Base-by-base conservation (phyloP, 1,139 yeast species). In the Petasospora rhodanensis region DNA sequence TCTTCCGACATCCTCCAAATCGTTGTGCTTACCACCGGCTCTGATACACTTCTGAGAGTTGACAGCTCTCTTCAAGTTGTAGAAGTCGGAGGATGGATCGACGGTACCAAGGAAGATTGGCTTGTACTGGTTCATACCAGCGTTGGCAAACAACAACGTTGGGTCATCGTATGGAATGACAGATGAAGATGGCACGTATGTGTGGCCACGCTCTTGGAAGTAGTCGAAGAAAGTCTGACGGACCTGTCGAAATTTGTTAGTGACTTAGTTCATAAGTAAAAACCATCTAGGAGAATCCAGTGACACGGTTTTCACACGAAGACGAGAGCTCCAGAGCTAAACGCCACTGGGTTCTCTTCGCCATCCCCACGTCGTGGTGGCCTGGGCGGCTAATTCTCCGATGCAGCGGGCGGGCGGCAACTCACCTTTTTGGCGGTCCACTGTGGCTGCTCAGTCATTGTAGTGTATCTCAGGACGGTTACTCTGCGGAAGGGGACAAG, bases 1-100 rank as follows among this genome's bases (percentile, higher is more conserved):
- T 57, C 84, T 78, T 43, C 99, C 99, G 29, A 91, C 99, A 61
- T 91, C 99, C 58, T 91, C 99, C 56, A 91, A 75, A 66, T 91
- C 99, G 56, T 91, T 91, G 62, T 91, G 99, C 63, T 91, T 91
- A 59, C 99, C 99, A 61, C 99, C 99, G 25, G 99, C 99, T 66
- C 99, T 80, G 53, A 91, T 89, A 74, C 97, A 91, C 64, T 91
- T 91, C 58, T 91, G 99, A 12, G 97, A 86, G 69, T 91, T 91
- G 52, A 75, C 83, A 28, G 98, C 96, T 52, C 96, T 75, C 57
- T 82, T 85, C 61, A 91, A 70, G 45, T 68, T 69, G 51, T 86
- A 81, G 52, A 91, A 82, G 33, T 86, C 93, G 26, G 94, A 81
- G 17, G 91, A 68, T 24, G 98, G 98, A 50, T 93, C 97, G 28